Conservation (phyloP, 2,329 filamentous ascomycete genomes). For the Rhinocladiella mackenziei region DNA sequence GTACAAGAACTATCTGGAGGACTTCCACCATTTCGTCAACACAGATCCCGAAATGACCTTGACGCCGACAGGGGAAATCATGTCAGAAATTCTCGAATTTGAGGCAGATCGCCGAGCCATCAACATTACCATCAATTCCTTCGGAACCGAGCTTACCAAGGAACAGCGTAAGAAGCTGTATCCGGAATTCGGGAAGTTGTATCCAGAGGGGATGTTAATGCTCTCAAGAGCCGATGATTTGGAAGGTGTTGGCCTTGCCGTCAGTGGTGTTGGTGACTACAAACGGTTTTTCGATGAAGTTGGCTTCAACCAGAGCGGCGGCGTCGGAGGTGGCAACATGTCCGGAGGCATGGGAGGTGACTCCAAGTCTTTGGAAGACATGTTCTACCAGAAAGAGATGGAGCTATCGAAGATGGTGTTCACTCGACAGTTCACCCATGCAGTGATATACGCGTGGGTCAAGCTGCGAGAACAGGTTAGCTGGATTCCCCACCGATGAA, state of each 20-base stretch:
- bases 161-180: slow-evolving; percentile 93
- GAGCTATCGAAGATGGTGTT: slow-evolving; percentile 94
- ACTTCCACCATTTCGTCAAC: slow-evolving; percentile 94
- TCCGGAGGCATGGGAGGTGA: slow-evolving; percentile 73
- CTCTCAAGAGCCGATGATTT: slow-evolving; percentile 90
- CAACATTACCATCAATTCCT: slow-evolving; percentile 98
- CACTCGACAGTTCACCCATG: slow-evolving; percentile 90
- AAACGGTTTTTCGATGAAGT: slow-evolving; percentile 93
- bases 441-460: slow-evolving; percentile 96
- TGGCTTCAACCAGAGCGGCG: slow-evolving; percentile 69
- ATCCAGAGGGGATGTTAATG: slow-evolving; percentile 93
- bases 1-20: slow-evolving; percentile 99
- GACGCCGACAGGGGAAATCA: slow-evolving; percentile 87
- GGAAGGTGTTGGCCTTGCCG: slow-evolving; percentile 86
- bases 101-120: slow-evolving; percentile 95
- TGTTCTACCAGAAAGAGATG: slow-evolving; percentile 99
- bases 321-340: slow-evolving; percentile 76
- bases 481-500: not conserved
- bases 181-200: slow-evolving; percentile 82
- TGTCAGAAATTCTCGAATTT: slow-evolving; percentile 93
- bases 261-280: slow-evolving; percentile 90
- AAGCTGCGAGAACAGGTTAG: slow-evolving; percentile 93
- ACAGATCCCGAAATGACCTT: slow-evolving; percentile 78
- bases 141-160: slow-evolving; percentile 93
- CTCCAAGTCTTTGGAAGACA: slow-evolving; percentile 85